phyloP scores from a whole-genome alignment of 2,329 filamentous ascomycete species.

The Aquanectria penicillioides region DNA sequence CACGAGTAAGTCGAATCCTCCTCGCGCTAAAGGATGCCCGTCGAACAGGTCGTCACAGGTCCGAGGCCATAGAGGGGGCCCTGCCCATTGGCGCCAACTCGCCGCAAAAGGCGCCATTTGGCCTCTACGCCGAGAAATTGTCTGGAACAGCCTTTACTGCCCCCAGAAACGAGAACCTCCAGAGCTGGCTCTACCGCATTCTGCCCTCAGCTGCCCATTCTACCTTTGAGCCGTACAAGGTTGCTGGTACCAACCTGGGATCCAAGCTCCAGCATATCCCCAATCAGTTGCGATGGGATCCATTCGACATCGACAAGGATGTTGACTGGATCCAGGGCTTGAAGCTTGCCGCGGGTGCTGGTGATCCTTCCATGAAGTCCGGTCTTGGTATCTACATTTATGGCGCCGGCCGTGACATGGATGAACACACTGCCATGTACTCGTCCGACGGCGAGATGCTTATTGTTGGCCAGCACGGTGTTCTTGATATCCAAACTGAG shows the following conservation, averaged over 20 bases:
- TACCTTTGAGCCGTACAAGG: conserved; percentile 50
- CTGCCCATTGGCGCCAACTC: conserved; percentile 81
- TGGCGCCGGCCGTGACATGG: conserved; percentile 81
- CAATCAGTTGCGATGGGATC: conserved; percentile 86
- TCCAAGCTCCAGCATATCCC: conserved; percentile 57
- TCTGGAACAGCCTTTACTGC: conserved; percentile 78
- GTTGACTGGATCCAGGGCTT: conserved; percentile 66
- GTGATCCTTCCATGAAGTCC: conserved; percentile 80
- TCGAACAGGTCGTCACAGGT: conserved; percentile 55
- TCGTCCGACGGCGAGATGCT: conserved; percentile 84
- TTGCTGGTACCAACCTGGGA: conserved; percentile 9
- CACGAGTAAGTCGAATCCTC: conserved; percentile 69
- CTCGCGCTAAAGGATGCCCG: rapidly evolving
- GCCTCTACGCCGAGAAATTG: conserved; percentile 83
- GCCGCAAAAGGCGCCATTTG: conserved; percentile 80
- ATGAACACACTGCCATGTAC: conserved; percentile 77
- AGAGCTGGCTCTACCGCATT: conserved; percentile 78
- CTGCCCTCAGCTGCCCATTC: conserved; percentile 70
- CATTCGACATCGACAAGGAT: conserved; percentile 75
- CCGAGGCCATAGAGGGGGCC: conserved; percentile 78
- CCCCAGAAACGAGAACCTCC: conserved; percentile 73
- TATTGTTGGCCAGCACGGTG: conserved; percentile 79
- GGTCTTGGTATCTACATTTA: conserved; percentile 87
- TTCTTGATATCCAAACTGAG: conserved; percentile 80
- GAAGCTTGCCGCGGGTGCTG: conserved; percentile 79